Evolutionary conservation across 108 stramenopile genomes (phyloP).

Genomic region (Parietichytrium sp.): DNA sequence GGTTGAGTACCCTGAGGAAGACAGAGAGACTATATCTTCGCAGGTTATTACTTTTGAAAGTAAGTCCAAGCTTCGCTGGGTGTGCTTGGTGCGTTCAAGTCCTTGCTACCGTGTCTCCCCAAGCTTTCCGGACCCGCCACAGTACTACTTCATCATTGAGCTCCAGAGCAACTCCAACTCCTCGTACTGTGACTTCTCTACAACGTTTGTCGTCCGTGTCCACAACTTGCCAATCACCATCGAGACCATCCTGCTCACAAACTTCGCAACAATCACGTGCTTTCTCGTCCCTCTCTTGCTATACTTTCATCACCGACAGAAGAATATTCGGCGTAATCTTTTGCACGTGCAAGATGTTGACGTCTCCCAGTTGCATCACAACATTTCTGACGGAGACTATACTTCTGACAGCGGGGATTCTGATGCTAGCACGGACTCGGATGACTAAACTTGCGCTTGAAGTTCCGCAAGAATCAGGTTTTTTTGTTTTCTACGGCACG

Average conservation of each 20-base stretch:
- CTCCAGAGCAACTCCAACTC: neutral
- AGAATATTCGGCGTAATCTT: neutral
- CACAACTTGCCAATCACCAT: slow-evolving; percentile 25
- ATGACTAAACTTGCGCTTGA: too few relatives aligned
- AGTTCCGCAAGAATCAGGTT: too few relatives aligned
- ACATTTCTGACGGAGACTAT: too few relatives aligned
- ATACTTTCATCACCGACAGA: neutral
- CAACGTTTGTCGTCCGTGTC: slow-evolving; percentile 13
- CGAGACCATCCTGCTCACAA: slow-evolving; percentile 7
- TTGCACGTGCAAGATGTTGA: neutral
- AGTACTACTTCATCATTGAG: neutral
- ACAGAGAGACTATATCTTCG: neutral
- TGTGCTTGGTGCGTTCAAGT: neutral
- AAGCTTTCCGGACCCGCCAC: neutral
- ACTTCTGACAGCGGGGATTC: too few relatives aligned
- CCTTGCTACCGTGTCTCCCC: neutral
- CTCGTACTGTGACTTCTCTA: slow-evolving; percentile 29
- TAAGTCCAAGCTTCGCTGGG: neutral
- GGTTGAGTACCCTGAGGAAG: neutral
- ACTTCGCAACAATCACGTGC: neutral
- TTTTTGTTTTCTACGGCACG: too few relatives aligned
- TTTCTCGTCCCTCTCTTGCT: neutral
- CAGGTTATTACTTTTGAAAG: neutral
- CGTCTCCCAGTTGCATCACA: too few relatives aligned
- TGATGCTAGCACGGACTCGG: too few relatives aligned